Evolutionary conservation across 768 basidiomycete genomes (phyloP).

Genomic region (Mycena belliarum): DNA sequence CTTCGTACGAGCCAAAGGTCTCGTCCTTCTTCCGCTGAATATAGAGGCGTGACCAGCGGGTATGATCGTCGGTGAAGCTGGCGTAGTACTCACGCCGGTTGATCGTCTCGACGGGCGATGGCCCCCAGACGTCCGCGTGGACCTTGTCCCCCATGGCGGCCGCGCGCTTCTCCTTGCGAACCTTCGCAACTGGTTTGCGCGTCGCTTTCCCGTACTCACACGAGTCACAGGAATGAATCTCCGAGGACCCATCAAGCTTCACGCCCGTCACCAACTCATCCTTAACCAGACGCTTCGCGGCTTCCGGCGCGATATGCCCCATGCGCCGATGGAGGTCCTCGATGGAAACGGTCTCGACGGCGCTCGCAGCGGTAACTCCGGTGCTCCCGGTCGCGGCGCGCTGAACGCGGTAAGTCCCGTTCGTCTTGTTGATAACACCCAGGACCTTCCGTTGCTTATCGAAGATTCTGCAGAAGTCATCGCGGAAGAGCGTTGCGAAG

Average conservation of each 20-base stretch:
- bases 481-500: slow-evolving; percentile 24
- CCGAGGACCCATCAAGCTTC: slow-evolving; percentile 23
- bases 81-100: slow-evolving; percentile 30
- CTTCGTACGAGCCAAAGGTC: slow-evolving; percentile 26
- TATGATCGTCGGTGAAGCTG: slow-evolving; percentile 36
- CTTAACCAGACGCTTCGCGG: slow-evolving; percentile 26
- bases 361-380: background rate
- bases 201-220: slow-evolving; percentile 34
- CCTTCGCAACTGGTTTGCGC: slow-evolving; percentile 29
- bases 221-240: slow-evolving; percentile 30
- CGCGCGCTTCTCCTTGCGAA: slow-evolving; percentile 19
- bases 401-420: slow-evolving; percentile 14
- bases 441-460: slow-evolving; percentile 6
- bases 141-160: slow-evolving; percentile 31
- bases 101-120: slow-evolving; percentile 25
- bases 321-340: slow-evolving; percentile 29
- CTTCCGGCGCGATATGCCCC: slow-evolving; percentile 29
- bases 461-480: slow-evolving; percentile 27
- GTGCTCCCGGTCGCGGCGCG: background rate
- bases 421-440: slow-evolving; percentile 7
- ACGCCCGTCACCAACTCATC: slow-evolving; percentile 29
- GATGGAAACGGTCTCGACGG: slow-evolving; percentile 16
- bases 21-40: slow-evolving; percentile 32
- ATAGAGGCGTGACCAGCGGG: slow-evolving; percentile 25
- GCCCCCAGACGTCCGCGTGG: slow-evolving; percentile 40